Percentiles rank a stretch among this genome's conserved stretches.
Evolutionary conservation across 495 filamentous ascomycete species (phyloP).

Genomic region (Aspergillus heteromorphus): DNA sequence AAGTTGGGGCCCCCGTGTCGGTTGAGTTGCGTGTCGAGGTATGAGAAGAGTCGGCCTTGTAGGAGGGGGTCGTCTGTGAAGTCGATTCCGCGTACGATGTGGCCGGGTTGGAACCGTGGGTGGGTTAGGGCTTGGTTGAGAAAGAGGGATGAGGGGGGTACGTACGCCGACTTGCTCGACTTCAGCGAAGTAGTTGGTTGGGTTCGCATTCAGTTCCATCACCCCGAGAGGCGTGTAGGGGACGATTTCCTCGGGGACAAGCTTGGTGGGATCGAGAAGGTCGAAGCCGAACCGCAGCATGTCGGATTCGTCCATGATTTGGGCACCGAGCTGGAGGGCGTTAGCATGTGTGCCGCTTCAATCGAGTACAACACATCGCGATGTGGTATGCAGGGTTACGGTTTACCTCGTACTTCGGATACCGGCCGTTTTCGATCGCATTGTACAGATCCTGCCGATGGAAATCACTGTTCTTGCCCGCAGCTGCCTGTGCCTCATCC

Average conservation of each 20-base stretch:
- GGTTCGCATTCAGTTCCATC: constrained; percentile 61
- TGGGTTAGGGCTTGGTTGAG: not conserved
- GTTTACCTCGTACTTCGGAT: constrained; percentile 63
- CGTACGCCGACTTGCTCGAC: constrained; percentile 62
- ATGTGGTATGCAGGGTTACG: not conserved
- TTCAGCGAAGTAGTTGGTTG: constrained; percentile 68
- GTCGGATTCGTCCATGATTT: constrained; percentile 63
- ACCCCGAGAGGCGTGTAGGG: constrained; percentile 59
- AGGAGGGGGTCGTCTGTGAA: constrained; percentile 67
- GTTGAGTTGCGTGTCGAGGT: constrained; percentile 67
- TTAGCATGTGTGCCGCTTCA: too few species aligned
- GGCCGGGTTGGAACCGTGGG: constrained; percentile 21
- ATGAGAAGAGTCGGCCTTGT: constrained; percentile 65
- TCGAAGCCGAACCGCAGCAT: constrained; percentile 60
- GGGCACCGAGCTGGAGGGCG: constrained; percentile 46
- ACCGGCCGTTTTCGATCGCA: constrained; percentile 57
- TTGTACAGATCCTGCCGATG: constrained; percentile 65
- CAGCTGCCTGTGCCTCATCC: constrained; percentile 60
- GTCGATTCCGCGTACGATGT: constrained; percentile 62
- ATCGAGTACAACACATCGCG: not conserved
- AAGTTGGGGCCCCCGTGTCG: constrained; percentile 66
- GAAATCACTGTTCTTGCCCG: constrained; percentile 64
- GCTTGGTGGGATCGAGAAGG: constrained; percentile 66
- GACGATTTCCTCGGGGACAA: constrained; percentile 61
- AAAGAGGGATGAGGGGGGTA: not conserved